A percentile compares a stretch with the other conserved stretches of the same genome.
Conservation (phyloP, 192 early-diverging fungal genomes). For the Pecoramyces ruminantium region DNA sequence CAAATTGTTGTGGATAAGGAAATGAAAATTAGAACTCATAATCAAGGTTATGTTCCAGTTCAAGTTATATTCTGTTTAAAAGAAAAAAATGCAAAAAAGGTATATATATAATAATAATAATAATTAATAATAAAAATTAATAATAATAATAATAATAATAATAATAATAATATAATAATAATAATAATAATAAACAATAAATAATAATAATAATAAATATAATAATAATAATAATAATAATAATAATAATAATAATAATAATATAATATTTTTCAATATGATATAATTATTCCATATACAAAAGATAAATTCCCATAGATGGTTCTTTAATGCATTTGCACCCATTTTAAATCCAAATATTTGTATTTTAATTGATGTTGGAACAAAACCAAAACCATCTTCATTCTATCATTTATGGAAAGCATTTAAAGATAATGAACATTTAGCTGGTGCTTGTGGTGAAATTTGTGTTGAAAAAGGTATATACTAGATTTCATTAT, state of each 20-base stretch:
- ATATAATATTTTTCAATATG: too few species aligned
- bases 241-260: too few species aligned
- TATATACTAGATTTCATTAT: too few species aligned
- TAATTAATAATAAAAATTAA: too few species aligned
- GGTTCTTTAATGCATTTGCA: neutral
- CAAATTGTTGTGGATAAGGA: conserved; percentile 36
- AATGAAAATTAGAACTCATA: conserved; percentile 27
- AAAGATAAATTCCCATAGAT: neutral
- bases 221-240: too few species aligned
- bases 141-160: too few species aligned
- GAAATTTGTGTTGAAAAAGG: conserved; percentile 23
- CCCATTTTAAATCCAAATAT: neutral
- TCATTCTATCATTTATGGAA: neutral
- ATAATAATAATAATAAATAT: too few species aligned
- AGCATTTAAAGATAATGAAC: neutral
- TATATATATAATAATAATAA: neutral
- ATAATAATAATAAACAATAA: too few species aligned
- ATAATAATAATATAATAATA: too few species aligned
- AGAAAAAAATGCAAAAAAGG: conserved; percentile 53
- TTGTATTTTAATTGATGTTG: neutral
- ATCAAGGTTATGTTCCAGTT: conserved; percentile 43
- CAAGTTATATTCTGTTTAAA: conserved; percentile 67
- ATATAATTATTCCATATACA: neutral
- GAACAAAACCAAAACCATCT: neutral
- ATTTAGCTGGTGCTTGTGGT: neutral